Percentiles rank a stretch among this genome's conserved stretches.
These are phyloP conservation scores for Cucurbita pepo DNA, from an alignment of 306 rosid genomes.

Conservation along the genomic window DNA sequence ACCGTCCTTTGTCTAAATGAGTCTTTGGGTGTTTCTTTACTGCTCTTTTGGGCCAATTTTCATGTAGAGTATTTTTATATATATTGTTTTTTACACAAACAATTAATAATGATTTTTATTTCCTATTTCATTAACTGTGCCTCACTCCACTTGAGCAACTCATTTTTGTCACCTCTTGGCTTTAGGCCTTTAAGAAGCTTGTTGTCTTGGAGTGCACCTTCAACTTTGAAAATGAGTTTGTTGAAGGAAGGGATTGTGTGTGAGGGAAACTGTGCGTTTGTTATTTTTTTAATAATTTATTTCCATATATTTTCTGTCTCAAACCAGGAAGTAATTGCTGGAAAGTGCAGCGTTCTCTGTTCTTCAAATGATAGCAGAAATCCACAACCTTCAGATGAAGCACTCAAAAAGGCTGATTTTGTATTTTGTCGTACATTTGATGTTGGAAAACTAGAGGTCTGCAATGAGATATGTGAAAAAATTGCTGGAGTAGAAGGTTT, in stretches of 20 bases:
- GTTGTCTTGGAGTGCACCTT: not conserved
- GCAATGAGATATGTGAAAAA: conserved; percentile 30
- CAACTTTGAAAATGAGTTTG: not conserved
- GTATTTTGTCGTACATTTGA: conserved; percentile 70
- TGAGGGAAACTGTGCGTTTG: not conserved
- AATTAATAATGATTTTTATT: not conserved
- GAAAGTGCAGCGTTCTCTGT: conserved; percentile 74
- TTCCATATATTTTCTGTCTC: not conserved
- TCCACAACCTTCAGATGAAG: conserved; percentile 39
- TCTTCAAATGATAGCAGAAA: conserved; percentile 48
- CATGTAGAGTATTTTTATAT: not conserved
- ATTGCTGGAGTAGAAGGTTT: conserved; percentile 57
- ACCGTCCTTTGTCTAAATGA: not conserved
- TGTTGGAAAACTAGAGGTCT: conserved; percentile 20
- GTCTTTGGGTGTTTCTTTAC: not conserved
- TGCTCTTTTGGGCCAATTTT: not conserved
- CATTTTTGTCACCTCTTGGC: not conserved
- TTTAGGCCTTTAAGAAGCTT: not conserved
- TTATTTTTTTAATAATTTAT: not conserved
- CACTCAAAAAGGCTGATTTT: conserved; percentile 45
- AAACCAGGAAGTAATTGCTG: conserved; percentile 75
- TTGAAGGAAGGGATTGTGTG: not conserved
- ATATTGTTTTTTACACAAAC: not conserved
- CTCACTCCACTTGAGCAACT: not conserved
- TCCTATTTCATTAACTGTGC: not conserved